phyloP scores from a whole-genome alignment of 805 yeast species.

The Candida nanaspora region DNA sequence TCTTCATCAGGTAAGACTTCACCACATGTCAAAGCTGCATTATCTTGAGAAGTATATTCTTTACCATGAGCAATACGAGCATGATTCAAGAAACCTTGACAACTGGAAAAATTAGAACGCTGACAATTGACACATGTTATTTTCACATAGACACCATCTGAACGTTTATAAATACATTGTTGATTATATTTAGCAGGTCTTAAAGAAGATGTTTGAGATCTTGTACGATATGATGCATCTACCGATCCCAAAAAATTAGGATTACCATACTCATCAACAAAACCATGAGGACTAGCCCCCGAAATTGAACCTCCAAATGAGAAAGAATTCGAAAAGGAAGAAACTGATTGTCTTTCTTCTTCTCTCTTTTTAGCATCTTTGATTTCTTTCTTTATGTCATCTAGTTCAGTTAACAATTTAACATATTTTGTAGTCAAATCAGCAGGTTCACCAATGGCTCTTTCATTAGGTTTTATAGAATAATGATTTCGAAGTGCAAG shows the following conservation, averaged over 20 bases:
- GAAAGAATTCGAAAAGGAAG: neutral
- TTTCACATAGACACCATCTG: constrained; percentile 65
- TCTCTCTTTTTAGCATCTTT: neutral
- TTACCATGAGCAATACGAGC: constrained; percentile 67
- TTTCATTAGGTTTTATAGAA: constrained; percentile 31
- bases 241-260: neutral
- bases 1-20: constrained; percentile 44
- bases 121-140: constrained; percentile 64
- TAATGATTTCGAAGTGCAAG: constrained; percentile 40
- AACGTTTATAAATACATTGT: constrained; percentile 52
- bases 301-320: neutral
- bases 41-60: constrained; percentile 64
- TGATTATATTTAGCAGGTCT: constrained; percentile 37
- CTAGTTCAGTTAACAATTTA: constrained; percentile 15
- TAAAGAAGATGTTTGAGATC: constrained; percentile 42
- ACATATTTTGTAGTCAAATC: constrained; percentile 38
- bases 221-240: constrained; percentile 32
- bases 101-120: constrained; percentile 64
- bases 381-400: constrained; percentile 10
- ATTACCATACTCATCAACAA: neutral
- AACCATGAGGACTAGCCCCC: neutral
- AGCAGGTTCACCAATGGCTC: constrained; percentile 35
- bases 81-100: constrained; percentile 78
- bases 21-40: constrained; percentile 67
- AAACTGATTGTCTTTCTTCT: constrained; percentile 1